A percentile compares a stretch with the other conserved stretches of the same genome.
Conservation (phyloP, 306 rosid species). For the Malus orientalis region DNA sequence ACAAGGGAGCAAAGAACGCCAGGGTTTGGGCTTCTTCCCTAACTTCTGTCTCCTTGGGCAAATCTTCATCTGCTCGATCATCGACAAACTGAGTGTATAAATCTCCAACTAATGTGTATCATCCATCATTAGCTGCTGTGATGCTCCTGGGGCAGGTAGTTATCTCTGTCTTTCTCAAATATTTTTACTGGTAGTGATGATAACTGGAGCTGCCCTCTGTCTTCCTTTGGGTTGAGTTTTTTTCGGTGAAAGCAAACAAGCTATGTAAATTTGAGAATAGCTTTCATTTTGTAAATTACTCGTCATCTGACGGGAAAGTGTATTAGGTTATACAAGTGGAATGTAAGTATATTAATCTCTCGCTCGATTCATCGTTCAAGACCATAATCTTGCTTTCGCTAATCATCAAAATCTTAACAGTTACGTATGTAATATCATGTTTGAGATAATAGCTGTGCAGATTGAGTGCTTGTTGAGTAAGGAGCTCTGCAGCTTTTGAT, state of each 20-base stretch:
- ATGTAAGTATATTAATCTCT: slow-evolving; percentile 9
- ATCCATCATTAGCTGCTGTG: slow-evolving; percentile 20
- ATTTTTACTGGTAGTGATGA: slow-evolving; percentile 8
- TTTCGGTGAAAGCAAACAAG: slow-evolving; percentile 33
- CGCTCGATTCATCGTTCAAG: background rate
- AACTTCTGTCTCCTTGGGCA: slow-evolving; percentile 61
- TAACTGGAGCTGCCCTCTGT: slow-evolving; percentile 25
- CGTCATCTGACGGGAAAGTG: slow-evolving; percentile 4
- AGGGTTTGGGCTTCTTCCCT: slow-evolving; percentile 77
- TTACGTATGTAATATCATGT: background rate
- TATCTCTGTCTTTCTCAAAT: background rate
- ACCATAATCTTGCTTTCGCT: background rate
- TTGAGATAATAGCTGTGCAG: background rate
- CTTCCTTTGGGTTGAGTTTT: slow-evolving; percentile 22
- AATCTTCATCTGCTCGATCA: slow-evolving; percentile 39
- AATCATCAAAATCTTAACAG: background rate
- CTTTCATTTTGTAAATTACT: slow-evolving; percentile 35
- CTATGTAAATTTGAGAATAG: slow-evolving; percentile 43
- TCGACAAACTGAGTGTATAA: slow-evolving; percentile 22
- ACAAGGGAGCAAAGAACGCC: slow-evolving; percentile 54
- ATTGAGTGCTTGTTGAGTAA: background rate
- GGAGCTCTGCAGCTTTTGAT: background rate
- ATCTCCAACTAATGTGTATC: slow-evolving; percentile 8
- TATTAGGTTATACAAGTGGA: slow-evolving; percentile 14
- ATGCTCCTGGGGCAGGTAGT: slow-evolving; percentile 23